phyloP scores from a whole-genome alignment of 1,284 basidiomycete species.

The Psilocybe mexicana region DNA sequence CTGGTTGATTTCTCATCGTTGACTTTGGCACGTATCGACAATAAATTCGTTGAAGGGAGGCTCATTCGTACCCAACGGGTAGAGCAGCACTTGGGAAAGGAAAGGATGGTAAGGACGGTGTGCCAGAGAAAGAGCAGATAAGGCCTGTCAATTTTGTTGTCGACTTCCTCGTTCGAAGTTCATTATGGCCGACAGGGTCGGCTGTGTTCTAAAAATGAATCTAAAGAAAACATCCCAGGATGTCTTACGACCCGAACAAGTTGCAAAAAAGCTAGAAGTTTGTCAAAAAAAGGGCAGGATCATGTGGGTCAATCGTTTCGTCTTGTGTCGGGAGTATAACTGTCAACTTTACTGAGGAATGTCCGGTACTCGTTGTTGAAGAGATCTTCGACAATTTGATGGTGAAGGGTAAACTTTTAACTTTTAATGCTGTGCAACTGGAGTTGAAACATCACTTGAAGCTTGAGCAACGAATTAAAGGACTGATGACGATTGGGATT shows the following conservation, averaged over 20 bases:
- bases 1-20: neutral
- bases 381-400: no score
- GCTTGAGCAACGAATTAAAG: no score
- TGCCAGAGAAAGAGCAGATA: no score
- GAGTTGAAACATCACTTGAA: no score
- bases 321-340: neutral
- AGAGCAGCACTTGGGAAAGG: no score
- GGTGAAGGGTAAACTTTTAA: no score
- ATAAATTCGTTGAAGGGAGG: neutral
- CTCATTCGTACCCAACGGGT: neutral
- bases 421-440: no score
- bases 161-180: no score
- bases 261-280: neutral
- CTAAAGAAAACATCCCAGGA: neutral
- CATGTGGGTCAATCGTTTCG: neutral
- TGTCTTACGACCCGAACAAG: neutral
- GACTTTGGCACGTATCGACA: neutral
- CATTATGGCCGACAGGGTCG: neutral
- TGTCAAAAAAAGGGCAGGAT: neutral
- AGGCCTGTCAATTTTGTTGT: no score
- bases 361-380: no score
- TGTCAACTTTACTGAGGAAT: neutral
- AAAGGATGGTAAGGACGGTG: no score
- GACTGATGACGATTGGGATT: no score
- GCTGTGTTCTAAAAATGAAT: neutral